Evolutionary conservation across 495 filamentous ascomycete genomes (phyloP).

Genomic region (Hyaloscypha finlandica): DNA sequence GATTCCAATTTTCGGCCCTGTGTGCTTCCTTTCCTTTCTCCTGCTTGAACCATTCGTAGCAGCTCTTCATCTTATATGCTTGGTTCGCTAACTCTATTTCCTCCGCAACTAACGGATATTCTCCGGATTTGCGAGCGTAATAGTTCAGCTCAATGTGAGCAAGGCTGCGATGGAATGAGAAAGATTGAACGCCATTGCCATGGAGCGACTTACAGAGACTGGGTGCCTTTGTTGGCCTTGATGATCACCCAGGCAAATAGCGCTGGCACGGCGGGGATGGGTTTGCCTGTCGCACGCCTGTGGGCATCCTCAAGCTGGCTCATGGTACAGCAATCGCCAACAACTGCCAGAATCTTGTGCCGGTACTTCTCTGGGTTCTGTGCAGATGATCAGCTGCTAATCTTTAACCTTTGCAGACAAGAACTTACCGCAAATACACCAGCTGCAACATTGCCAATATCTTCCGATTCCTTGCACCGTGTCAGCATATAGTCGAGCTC

Average conservation of each 20-base stretch:
- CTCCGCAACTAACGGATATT: constrained; percentile 25
- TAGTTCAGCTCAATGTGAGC: constrained; percentile 32
- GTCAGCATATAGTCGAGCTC: neutral
- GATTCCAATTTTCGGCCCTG: constrained; percentile 27
- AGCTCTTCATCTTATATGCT: constrained; percentile 33
- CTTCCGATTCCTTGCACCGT: constrained; percentile 34
- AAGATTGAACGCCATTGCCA: neutral
- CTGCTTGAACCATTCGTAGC: constrained; percentile 30
- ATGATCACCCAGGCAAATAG: constrained; percentile 28
- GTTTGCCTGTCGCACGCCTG: constrained; percentile 30
- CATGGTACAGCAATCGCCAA: constrained; percentile 34
- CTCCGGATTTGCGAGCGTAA: constrained; percentile 23
- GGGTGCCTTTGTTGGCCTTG: constrained; percentile 29
- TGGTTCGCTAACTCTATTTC: constrained; percentile 34
- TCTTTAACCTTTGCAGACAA: neutral
- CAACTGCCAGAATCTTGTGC: constrained; percentile 29
- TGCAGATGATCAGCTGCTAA: neutral
- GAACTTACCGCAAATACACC: constrained; percentile 35
- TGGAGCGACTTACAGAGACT: constrained; percentile 24
- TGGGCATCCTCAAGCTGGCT: constrained; percentile 30
- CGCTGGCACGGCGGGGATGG: constrained; percentile 30
- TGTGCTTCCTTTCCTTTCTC: constrained; percentile 7
- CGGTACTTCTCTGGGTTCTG: constrained; percentile 35
- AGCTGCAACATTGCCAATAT: constrained; percentile 43
- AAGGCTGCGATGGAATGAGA: constrained; percentile 18